A percentile compares a stretch with the other conserved stretches of the same genome.
phyloP scores from a whole-genome alignment of 441 rosid species.

The Oxalis stricta region DNA sequence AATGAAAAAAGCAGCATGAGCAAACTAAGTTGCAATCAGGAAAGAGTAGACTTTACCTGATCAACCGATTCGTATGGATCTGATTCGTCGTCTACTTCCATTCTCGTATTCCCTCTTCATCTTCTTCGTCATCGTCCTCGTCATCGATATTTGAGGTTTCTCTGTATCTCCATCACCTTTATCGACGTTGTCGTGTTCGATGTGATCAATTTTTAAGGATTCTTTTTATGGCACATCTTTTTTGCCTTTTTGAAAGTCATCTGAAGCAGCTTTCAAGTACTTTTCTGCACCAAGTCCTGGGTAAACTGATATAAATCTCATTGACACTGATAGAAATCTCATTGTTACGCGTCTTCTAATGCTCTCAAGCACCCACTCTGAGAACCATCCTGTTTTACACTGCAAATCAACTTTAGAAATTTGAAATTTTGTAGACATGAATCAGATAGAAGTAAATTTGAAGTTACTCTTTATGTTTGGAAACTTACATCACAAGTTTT shows the following conservation, averaged over 20 bases:
- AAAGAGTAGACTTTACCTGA: conserved; percentile 25
- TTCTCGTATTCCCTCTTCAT: conserved; percentile 36
- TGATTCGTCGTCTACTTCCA: conserved; percentile 37
- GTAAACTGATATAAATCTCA: conserved; percentile 68
- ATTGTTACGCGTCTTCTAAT: conserved; percentile 65
- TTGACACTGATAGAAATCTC: conserved; percentile 67
- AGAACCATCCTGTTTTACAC: conserved; percentile 92
- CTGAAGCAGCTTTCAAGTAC: conserved; percentile 50
- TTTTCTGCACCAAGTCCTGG: conserved; percentile 63
- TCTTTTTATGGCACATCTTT: conserved; percentile 35
- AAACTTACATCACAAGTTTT: conserved; percentile 64
- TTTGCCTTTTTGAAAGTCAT: conserved; percentile 73
- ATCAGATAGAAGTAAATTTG: neutral
- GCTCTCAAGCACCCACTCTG: conserved; percentile 50
- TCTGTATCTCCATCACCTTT: conserved; percentile 40
- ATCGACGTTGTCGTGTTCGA: conserved; percentile 23
- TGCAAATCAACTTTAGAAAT: conserved; percentile 23
- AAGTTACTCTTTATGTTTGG: neutral
- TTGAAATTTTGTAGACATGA: neutral
- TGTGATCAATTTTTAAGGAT: conserved; percentile 29
- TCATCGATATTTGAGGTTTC: conserved; percentile 23
- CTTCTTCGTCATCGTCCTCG: conserved; percentile 34
- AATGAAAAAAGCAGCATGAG: neutral
- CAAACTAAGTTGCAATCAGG: neutral
- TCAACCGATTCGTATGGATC: conserved; percentile 49